These are phyloP conservation scores for Erythrophleum ivorense DNA, from an alignment of 331 rosid species.

Conservation along the genomic window DNA sequence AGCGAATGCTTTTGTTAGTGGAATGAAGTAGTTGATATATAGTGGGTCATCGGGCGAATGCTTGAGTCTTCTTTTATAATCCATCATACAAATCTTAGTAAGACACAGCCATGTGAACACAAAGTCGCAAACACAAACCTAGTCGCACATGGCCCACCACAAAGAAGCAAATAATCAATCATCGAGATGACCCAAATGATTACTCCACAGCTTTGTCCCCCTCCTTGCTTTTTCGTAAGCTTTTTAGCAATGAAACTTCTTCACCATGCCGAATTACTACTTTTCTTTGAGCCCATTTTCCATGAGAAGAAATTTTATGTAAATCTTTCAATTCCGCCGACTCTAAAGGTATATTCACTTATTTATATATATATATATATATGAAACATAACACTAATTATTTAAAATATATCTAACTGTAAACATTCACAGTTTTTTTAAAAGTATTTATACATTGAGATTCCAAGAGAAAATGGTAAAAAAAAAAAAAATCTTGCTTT, in stretches of 20 bases:
- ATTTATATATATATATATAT: too few relatives aligned
- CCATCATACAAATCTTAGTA: too few relatives aligned
- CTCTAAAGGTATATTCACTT: not conserved
- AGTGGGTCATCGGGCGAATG: not conserved
- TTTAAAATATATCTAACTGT: too few relatives aligned
- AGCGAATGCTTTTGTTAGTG: constrained; percentile 30
- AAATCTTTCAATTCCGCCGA: not conserved
- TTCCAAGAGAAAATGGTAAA: not conserved
- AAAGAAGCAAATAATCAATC: constrained; percentile 16
- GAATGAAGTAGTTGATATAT: constrained; percentile 33
- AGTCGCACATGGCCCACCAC: constrained; percentile 31
- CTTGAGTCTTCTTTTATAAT: too few relatives aligned
- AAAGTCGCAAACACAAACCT: constrained; percentile 1
- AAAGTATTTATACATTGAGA: not conserved
- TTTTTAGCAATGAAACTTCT: constrained; percentile 32
- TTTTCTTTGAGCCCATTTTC: not conserved
- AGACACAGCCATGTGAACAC: constrained; percentile 12
- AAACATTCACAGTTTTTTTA: not conserved
- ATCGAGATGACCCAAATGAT: constrained; percentile 28
- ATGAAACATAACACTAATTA: too few relatives aligned
- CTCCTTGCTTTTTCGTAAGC: too few relatives aligned
- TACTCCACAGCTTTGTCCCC: constrained; percentile 20
- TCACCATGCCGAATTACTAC: not conserved
- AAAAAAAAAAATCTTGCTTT: not conserved
- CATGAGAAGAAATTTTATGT: not conserved